A percentile compares a stretch with the other conserved stretches of the same genome.
Evolutionary conservation across 306 rosid genomes (phyloP).

Genomic region (Senna tora): DNA sequence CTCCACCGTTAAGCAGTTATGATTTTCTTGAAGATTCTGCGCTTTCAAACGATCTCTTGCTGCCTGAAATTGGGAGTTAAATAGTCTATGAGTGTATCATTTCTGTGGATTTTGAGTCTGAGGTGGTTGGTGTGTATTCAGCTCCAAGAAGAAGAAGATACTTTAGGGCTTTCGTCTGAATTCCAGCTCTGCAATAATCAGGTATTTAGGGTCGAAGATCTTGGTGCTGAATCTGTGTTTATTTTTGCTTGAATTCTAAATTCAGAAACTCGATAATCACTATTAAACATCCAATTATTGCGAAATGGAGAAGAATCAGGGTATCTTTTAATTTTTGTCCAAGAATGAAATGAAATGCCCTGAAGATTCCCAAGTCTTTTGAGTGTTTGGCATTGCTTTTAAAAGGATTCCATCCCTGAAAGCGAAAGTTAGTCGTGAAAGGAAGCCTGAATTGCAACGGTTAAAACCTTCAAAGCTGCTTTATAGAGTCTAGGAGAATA

Average conservation of each 20-base stretch:
- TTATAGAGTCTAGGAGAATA: conserved; percentile 40
- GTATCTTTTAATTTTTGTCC: conserved; percentile 48
- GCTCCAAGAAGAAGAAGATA: conserved; percentile 8
- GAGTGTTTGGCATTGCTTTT: conserved; percentile 42
- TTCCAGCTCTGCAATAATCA: conserved; percentile 35
- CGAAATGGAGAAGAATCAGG: conserved; percentile 23
- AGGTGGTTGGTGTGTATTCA: conserved; percentile 37
- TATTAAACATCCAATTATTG: conserved; percentile 28
- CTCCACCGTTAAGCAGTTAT: conserved; percentile 37
- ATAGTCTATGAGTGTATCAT: conserved; percentile 20
- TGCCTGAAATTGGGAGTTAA: conserved; percentile 39
- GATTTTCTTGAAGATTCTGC: conserved; percentile 61
- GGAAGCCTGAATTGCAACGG: conserved; percentile 53
- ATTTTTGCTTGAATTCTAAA: conserved; percentile 13
- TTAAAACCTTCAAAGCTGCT: conserved; percentile 73
- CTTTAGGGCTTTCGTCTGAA: conserved; percentile 34
- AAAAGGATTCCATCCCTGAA: conserved; percentile 54
- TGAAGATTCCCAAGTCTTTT: conserved; percentile 47
- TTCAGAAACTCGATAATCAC: conserved; percentile 17
- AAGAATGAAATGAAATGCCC: conserved; percentile 52
- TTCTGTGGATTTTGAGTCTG: conserved; percentile 38
- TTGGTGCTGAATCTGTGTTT: conserved; percentile 43
- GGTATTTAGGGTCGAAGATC: conserved; percentile 64
- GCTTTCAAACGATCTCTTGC: conserved; percentile 42
- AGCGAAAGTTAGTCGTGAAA: conserved; percentile 38